Conservation (phyloP, 495 filamentous ascomycete species). For the Penicillium fimorum region DNA sequence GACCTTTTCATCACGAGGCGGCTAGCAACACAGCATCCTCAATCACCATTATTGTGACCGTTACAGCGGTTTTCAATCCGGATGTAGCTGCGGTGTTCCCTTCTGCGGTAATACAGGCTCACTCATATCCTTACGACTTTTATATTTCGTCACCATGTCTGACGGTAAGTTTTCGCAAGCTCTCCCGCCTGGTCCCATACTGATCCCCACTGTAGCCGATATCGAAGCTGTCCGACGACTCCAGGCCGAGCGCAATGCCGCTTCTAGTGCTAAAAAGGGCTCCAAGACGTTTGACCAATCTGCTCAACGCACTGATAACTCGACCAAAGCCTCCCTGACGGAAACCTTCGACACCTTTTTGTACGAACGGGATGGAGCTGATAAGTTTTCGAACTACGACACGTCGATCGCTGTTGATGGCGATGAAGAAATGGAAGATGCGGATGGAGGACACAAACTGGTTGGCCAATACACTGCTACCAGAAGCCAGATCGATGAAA, state of each 20-base stretch:
- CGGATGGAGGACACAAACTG: constrained; percentile 69
- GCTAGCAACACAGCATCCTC: constrained; percentile 21
- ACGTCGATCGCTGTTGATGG: constrained; percentile 79
- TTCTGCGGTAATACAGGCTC: constrained; percentile 32
- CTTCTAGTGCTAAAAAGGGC: constrained; percentile 77
- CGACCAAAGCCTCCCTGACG: constrained; percentile 91
- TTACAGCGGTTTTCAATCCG: constrained; percentile 37
- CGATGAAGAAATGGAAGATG: constrained; percentile 81
- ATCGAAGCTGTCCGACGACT: constrained; percentile 80
- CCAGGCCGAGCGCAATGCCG: constrained; percentile 90
- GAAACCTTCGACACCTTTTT: constrained; percentile 92
- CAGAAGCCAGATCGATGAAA: constrained; percentile 87
- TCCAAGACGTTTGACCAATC: constrained; percentile 82
- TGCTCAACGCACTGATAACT: constrained; percentile 83
- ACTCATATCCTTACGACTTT: constrained; percentile 26
- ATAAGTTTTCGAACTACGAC: constrained; percentile 91
- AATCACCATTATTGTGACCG: constrained; percentile 30
- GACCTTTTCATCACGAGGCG: constrained; percentile 27
- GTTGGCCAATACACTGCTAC: constrained; percentile 98
- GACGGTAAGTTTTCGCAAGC: constrained; percentile 49
- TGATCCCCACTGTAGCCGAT: constrained; percentile 55
- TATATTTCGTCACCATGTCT: constrained; percentile 50
- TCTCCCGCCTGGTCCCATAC: constrained; percentile 20
- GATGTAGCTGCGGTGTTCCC: constrained; percentile 42
- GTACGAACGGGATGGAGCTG: constrained; percentile 76